phyloP scores from a whole-genome alignment of 1,284 basidiomycete species.

The Erythrobasidium hasegawianum region DNA sequence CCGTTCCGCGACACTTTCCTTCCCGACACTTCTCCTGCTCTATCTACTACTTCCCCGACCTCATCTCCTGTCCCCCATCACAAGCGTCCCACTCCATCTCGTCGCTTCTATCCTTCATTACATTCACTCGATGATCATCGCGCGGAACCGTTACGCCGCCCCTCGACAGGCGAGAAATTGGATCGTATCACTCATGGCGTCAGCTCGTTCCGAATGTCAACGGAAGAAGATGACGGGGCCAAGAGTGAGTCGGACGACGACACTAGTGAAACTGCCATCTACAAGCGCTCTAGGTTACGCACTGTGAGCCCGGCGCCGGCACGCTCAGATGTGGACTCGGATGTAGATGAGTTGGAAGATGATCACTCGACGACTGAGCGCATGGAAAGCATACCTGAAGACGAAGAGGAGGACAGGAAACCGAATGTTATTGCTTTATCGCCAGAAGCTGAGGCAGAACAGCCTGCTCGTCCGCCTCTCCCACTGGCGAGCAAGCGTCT shows the following conservation, averaged over 20 bases:
- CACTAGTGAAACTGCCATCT: constrained; percentile 19
- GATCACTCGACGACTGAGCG: not conserved
- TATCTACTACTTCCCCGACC: not conserved
- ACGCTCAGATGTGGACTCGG: constrained; percentile 1
- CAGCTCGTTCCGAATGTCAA: constrained; percentile 28
- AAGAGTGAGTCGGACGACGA: constrained; percentile 35
- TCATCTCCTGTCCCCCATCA: constrained; percentile 6
- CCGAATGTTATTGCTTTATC: not conserved
- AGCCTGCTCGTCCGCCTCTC: constrained; percentile 1
- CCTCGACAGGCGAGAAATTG: constrained; percentile 24
- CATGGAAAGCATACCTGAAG: not conserved
- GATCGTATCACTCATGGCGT: constrained; percentile 33
- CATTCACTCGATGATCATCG: constrained; percentile 2
- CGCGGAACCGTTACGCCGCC: constrained; percentile 9
- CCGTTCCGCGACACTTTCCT: not conserved
- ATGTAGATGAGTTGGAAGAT: constrained; percentile 11
- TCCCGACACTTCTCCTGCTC: constrained; percentile 1
- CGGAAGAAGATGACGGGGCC: constrained; percentile 6
- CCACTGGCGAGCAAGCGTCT: constrained; percentile 3
- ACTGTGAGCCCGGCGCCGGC: constrained; percentile 18
- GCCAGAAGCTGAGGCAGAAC: not conserved
- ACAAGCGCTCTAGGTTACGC: constrained; percentile 28
- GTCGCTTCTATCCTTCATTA: constrained; percentile 29
- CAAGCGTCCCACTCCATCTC: constrained; percentile 29
- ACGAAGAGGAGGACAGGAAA: not conserved